These are phyloP conservation scores for Geotrichum cucujoidarum DNA, from an alignment of 1,139 yeast species.

Conservation along the genomic window DNA sequence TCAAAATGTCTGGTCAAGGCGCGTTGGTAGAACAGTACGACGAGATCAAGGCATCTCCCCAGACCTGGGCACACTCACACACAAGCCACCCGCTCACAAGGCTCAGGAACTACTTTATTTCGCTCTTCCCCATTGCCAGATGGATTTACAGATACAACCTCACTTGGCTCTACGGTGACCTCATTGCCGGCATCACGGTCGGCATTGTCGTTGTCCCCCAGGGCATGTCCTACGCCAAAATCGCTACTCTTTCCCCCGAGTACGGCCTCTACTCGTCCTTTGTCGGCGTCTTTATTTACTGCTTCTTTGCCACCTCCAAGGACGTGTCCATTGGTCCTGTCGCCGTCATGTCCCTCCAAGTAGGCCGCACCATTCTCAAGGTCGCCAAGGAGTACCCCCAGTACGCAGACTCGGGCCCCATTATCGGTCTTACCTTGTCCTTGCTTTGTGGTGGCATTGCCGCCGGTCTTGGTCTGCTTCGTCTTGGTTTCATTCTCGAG, in stretches of 20 bases:
- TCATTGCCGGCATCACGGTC: constrained; percentile 91
- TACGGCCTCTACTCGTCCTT: constrained; percentile 90
- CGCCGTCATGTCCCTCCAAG: constrained; percentile 90
- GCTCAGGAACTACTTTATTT: constrained; percentile 44
- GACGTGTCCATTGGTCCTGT: constrained; percentile 97
- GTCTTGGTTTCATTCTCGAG: constrained; percentile 85
- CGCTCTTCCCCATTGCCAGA: constrained; percentile 68
- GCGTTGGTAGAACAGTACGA: constrained; percentile 3
- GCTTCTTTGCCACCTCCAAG: constrained; percentile 89
- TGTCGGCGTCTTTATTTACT: constrained; percentile 83
- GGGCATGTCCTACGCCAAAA: constrained; percentile 88
- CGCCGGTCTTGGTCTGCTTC: constrained; percentile 70
- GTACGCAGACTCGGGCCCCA: constrained; percentile 39
- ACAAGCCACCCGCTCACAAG: constrained; percentile 5
- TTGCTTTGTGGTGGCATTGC: constrained; percentile 83
- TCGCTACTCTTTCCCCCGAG: constrained; percentile 77
- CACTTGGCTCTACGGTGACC: constrained; percentile 74
- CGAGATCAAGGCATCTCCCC: constrained; percentile 7
- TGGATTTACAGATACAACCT: constrained; percentile 85
- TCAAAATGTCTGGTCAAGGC: background rate
- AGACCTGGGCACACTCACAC: constrained; percentile 3
- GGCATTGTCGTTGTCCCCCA: constrained; percentile 94
- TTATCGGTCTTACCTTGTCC: constrained; percentile 73
- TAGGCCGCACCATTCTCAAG: constrained; percentile 66
- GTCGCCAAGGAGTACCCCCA: constrained; percentile 54